phyloP scores from a whole-genome alignment of 2,329 filamentous ascomycete species.

The Fonsecaea pedrosoi region DNA sequence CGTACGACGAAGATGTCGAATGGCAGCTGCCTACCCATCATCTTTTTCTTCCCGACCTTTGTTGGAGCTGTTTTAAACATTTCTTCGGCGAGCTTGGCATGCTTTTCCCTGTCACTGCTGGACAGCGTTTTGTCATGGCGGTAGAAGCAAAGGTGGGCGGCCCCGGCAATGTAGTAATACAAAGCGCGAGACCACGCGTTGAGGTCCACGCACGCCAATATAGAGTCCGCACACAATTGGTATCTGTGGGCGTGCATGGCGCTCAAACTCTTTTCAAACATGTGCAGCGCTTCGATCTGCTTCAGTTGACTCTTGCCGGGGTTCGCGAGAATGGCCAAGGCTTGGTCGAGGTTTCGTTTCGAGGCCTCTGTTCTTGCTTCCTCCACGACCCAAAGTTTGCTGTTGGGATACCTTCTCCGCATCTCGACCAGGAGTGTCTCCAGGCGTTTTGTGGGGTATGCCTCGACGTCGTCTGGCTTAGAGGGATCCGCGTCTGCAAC shows the following conservation, averaged over 20 bases:
- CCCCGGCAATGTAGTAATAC: conserved; percentile 87
- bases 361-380: conserved; percentile 78
- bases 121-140: conserved; percentile 57
- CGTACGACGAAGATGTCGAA: conserved; percentile 85
- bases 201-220: conserved; percentile 72
- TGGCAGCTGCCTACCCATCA: conserved; percentile 87
- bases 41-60: conserved; percentile 81
- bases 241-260: conserved; percentile 82
- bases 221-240: conserved; percentile 73
- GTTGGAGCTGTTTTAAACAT: conserved; percentile 74
- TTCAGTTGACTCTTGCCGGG: conserved; percentile 73
- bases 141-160: conserved; percentile 81
- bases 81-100: conserved; percentile 71
- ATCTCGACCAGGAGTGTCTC: conserved; percentile 72
- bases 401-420: conserved; percentile 78
- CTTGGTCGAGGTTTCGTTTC: conserved; percentile 69
- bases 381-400: conserved; percentile 84
- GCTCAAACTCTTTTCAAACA: conserved; percentile 82
- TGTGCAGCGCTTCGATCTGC: conserved; percentile 83
- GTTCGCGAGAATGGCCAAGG: conserved; percentile 70
- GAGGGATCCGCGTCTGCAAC: conserved; percentile 62
- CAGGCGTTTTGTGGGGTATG: conserved; percentile 75
- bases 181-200: conserved; percentile 91
- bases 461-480: conserved; percentile 65
- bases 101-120: conserved; percentile 56